Evolutionary conservation across 495 filamentous ascomycete species (phyloP).

Genomic region (Echria macrotheca): DNA sequence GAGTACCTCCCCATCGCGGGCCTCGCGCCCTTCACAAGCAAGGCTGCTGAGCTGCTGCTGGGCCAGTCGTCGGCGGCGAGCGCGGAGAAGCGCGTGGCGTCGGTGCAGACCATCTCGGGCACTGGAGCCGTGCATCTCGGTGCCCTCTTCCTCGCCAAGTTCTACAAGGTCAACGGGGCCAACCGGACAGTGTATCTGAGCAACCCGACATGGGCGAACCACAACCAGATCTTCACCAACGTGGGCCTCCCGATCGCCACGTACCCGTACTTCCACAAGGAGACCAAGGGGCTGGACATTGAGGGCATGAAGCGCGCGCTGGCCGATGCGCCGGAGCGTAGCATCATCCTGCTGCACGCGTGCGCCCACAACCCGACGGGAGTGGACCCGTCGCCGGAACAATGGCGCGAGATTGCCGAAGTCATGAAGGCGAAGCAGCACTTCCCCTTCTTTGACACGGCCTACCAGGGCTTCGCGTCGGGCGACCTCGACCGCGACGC

Average conservation of each 20-base stretch:
- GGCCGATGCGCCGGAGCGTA: constrained; percentile 62
- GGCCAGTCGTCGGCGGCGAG: constrained; percentile 76
- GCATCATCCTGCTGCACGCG: constrained; percentile 87
- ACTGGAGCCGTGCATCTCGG: constrained; percentile 89
- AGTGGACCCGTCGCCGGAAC: constrained; percentile 87
- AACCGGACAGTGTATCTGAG: constrained; percentile 79
- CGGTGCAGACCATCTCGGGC: constrained; percentile 80
- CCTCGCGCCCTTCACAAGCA: constrained; percentile 72
- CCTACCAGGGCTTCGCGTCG: constrained; percentile 97
- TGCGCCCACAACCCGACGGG: constrained; percentile 99
- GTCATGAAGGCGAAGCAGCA: constrained; percentile 69
- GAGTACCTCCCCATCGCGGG: constrained; percentile 98
- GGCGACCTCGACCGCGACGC: constrained; percentile 81
- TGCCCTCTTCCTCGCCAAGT: constrained; percentile 76
- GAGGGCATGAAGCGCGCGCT: constrained; percentile 74
- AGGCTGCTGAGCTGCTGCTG: constrained; percentile 84
- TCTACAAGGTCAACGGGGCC: constrained; percentile 62
- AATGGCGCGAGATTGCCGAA: constrained; percentile 85
- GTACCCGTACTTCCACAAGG: constrained; percentile 88
- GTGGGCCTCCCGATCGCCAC: constrained; percentile 68
- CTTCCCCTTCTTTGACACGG: constrained; percentile 98
- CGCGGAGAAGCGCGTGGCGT: constrained; percentile 71
- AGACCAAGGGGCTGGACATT: constrained; percentile 89
- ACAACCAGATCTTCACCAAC: constrained; percentile 97
- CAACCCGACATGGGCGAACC: constrained; percentile 95